Conservation (phyloP, 768 basidiomycete species). For the Suillus tomentosus region DNA sequence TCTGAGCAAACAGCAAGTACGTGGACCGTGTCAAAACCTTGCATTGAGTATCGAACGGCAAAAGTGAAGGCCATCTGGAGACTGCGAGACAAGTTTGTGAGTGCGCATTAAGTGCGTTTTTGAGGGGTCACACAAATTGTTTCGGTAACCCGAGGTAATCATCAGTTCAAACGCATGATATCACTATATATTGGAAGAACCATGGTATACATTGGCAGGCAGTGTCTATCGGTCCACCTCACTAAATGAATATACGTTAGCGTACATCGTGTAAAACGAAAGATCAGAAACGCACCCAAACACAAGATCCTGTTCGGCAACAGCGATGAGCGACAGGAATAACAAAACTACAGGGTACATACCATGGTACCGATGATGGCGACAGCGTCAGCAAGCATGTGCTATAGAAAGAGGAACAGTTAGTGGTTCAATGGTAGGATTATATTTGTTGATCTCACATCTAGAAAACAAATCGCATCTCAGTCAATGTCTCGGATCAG, state of each 20-base stretch:
- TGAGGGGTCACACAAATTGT: background rate
- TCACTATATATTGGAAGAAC: background rate
- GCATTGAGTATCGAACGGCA: background rate
- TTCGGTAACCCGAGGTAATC: background rate
- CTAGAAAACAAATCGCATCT: constrained; percentile 27
- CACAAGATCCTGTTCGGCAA: constrained; percentile 68
- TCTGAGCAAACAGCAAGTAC: background rate
- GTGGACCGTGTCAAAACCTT: too few relatives aligned
- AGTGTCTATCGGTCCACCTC: constrained; percentile 36
- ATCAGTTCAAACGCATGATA: background rate
- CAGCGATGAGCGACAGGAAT: constrained; percentile 14
- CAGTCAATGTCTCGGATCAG: constrained; percentile 10
- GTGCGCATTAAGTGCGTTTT: background rate
- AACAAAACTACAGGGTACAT: constrained; percentile 28
- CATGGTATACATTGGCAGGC: constrained; percentile 11
- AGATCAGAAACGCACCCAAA: constrained; percentile 70
- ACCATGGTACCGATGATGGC: constrained; percentile 98
- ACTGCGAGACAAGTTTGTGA: background rate
- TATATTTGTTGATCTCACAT: constrained; percentile 32
- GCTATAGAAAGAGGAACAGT: constrained; percentile 44
- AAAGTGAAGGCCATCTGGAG: constrained; percentile 12
- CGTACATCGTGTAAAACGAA: background rate
- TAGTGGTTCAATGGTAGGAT: background rate
- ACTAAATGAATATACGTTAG: constrained; percentile 15
- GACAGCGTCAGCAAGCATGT: constrained; percentile 93